Conservation (phyloP, 257 asterid species). For the Haberlea rhodopensis region DNA sequence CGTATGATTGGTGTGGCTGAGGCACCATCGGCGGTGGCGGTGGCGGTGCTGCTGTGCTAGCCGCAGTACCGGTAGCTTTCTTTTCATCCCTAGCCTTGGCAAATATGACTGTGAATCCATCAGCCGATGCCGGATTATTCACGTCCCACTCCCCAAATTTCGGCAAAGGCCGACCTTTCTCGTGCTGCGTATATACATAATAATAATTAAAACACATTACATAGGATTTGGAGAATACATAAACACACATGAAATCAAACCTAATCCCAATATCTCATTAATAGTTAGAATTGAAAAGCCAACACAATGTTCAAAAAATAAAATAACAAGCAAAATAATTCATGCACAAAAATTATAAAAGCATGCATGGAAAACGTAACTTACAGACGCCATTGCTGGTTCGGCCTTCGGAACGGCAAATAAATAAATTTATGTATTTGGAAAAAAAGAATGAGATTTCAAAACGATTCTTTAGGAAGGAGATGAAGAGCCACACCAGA, state of each 20-base stretch:
- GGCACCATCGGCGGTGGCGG: not conserved
- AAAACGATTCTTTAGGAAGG: conserved; percentile 29
- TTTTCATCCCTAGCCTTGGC: conserved; percentile 48
- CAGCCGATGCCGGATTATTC: conserved; percentile 29
- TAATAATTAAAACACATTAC: not conserved
- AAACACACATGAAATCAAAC: not conserved
- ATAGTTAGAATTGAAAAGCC: no score
- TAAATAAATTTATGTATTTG: conserved; percentile 11
- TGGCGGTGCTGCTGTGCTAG: conserved; percentile 20
- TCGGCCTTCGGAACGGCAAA: not conserved
- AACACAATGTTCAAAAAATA: no score
- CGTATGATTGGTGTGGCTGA: not conserved
- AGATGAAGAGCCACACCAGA: not conserved
- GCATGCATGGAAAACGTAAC: conserved; percentile 9
- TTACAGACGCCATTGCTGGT: conserved; percentile 43
- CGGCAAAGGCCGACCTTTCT: conserved; percentile 30
- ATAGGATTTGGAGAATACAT: not conserved
- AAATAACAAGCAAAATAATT: not conserved
- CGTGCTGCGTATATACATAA: conserved; percentile 13
- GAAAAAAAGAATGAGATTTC: conserved; percentile 5
- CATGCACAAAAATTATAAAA: no score
- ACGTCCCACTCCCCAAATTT: conserved; percentile 32
- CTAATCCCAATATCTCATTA: no score
- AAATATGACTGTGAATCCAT: conserved; percentile 32
- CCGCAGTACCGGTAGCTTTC: conserved; percentile 26